Evolutionary conservation across 805 yeast species (phyloP), one percentile per base, ranked within the genome.

Genomic region (Torulaspora microellipsoides): DNA sequence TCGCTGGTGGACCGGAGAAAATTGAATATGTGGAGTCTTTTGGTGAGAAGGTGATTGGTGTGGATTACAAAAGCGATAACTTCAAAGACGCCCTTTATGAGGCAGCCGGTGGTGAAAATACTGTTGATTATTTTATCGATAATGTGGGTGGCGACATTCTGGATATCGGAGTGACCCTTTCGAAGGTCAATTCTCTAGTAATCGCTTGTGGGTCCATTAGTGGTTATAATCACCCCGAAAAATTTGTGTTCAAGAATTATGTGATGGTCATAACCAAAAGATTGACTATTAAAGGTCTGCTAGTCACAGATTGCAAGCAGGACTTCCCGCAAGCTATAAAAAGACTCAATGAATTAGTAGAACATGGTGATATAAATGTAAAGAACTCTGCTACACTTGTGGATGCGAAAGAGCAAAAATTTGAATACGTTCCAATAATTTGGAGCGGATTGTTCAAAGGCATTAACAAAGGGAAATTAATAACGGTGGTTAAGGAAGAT

Each of bases 151-250:
- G 86, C 33, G 68, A 70, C 40, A 68, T 75, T 15, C 67, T 81
- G 54, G 77, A 75, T 50, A 59, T 66, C 20, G 73, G 74, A 40
- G 55, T 71, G 45, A 45, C 47, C 10, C 43, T 55, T 38, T 36
- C 66, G 47, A 75, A 68, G 49, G 59, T 58, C 7, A 59, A 56
- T 31, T 80, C 78, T 34, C 64, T 59, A 29, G 64, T 82, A 32
- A 57, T 79, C 42, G 81, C 78, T n/a, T 78, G 84, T 64, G 87
- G 87, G 48, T 71, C 80, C 11, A 78, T 81, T 47, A 63, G 84
- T 27, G 76, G 77, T 38, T 81, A 80, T 60, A 76, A 79, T 55
- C 73, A 73, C 47, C 46, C 52, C 10, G 54, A 55, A 8, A 65
- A 67, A 40, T 54, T 60, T 15, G 64, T 56, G 1, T 68, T 77